Conservation (phyloP, 306 rosid genomes). For the Vicia faba region DNA sequence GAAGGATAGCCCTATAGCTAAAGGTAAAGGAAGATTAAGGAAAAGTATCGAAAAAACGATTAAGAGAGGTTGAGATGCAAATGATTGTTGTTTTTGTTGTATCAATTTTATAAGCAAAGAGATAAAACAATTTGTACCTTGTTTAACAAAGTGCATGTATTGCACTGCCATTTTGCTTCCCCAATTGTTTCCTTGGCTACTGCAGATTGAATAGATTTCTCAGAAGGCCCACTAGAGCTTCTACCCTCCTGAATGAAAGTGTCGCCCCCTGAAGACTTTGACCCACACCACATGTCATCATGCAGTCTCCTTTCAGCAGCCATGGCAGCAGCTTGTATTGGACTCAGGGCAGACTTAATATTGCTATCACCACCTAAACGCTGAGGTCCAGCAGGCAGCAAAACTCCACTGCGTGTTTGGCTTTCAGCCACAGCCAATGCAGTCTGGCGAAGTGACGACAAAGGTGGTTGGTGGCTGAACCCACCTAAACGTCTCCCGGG, state of each 20-base stretch:
- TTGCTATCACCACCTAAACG: not conserved
- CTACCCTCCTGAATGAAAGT: not conserved
- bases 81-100: too few relatives aligned
- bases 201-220: not conserved
- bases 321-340: constrained; percentile 67
- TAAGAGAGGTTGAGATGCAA: too few relatives aligned
- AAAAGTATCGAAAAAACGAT: not conserved
- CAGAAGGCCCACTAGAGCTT: not conserved
- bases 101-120: too few relatives aligned
- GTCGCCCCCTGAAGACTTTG: not conserved
- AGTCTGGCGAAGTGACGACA: not conserved
- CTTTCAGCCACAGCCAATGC: not conserved
- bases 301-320: constrained; percentile 67
- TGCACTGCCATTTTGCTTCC: not conserved
- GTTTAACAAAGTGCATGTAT: not conserved
- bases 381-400: not conserved
- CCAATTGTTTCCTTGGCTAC: not conserved
- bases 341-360: constrained; percentile 42
- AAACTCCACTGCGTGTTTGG: not conserved
- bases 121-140: not conserved
- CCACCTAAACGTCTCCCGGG: not conserved
- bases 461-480: not conserved
- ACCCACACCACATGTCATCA: constrained; percentile 69
- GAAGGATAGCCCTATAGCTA: too few relatives aligned
- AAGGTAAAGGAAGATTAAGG: not conserved